These are phyloP conservation scores for Pichiaceae sp. DNA, from an alignment of 1,139 yeast species.

Conservation along the genomic window DNA sequence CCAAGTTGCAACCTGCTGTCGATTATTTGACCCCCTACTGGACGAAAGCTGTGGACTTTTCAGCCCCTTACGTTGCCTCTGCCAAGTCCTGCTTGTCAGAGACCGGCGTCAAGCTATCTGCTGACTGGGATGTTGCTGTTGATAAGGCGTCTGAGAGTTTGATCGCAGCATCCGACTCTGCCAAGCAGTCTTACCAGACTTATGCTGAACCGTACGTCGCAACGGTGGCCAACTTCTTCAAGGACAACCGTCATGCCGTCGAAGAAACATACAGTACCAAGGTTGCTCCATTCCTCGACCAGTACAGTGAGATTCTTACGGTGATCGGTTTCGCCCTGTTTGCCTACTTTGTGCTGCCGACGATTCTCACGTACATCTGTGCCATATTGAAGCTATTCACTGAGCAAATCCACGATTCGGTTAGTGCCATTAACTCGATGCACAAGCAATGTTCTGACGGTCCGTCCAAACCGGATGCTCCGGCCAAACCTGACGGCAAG, in stretches of 20 bases:
- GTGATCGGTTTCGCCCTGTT: neutral
- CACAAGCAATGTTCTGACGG: too few relatives aligned
- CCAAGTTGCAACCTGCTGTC: neutral
- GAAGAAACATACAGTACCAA: neutral
- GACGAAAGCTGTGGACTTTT: neutral
- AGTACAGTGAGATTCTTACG: neutral
- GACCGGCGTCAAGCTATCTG: neutral
- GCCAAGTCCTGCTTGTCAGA: neutral
- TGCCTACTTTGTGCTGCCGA: neutral
- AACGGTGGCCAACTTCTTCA: neutral
- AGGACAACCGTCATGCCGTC: neutral
- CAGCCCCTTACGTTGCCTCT: neutral
- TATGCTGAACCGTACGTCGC: constrained; percentile 1
- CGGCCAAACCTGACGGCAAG: too few relatives aligned
- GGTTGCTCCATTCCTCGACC: neutral
- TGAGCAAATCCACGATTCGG: neutral
- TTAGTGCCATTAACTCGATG: constrained; percentile 2
- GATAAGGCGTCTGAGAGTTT: neutral
- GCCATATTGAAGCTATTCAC: neutral
- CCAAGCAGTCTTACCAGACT: neutral
- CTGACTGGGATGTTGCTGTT: neutral
- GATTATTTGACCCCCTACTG: constrained; percentile 1
- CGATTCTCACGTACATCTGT: neutral
- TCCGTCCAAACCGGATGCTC: too few relatives aligned
- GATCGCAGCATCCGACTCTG: neutral